Evolutionary conservation across 768 basidiomycete genomes (phyloP).

Genomic region (Boletales sp.): DNA sequence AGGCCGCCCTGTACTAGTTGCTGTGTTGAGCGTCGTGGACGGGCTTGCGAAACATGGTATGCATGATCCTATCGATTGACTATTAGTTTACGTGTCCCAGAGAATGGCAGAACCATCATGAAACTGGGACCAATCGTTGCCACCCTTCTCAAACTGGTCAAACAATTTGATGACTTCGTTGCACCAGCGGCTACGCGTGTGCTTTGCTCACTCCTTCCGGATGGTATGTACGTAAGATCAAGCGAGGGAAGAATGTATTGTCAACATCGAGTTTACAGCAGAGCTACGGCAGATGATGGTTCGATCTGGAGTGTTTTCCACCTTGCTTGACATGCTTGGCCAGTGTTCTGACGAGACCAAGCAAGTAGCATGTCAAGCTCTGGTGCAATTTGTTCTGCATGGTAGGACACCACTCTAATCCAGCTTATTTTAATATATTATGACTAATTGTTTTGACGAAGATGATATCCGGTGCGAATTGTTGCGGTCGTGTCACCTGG

Average conservation of each 20-base stretch:
- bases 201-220: conserved; percentile 20
- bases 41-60: conserved; percentile 14
- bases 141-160: conserved; percentile 19
- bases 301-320: conserved; percentile 8
- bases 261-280: conserved; percentile 11
- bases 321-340: conserved; percentile 19
- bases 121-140: conserved; percentile 2
- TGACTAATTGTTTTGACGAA: conserved; percentile 1
- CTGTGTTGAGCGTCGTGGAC: conserved; percentile 18
- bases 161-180: conserved; percentile 25
- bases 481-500: conserved; percentile 1
- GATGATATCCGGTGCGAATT: conserved; percentile 10
- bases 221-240: conserved; percentile 15
- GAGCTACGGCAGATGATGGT: conserved; percentile 18
- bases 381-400: conserved; percentile 15
- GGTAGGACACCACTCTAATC: conserved; percentile 4
- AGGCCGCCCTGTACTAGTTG: conserved; percentile 23
- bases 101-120: conserved; percentile 6
- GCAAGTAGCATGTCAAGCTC: conserved; percentile 6
- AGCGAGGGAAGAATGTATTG: not conserved
- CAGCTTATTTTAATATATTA: too few species aligned
- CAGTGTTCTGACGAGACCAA: conserved; percentile 20
- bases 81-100: not conserved
- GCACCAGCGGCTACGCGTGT: conserved; percentile 25
- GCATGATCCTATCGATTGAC: not conserved